A percentile compares a stretch with the other conserved stretches of the same genome.
Conservation (phyloP, 1,284 basidiomycete species). For the Cryptococcus sp. region DNA sequence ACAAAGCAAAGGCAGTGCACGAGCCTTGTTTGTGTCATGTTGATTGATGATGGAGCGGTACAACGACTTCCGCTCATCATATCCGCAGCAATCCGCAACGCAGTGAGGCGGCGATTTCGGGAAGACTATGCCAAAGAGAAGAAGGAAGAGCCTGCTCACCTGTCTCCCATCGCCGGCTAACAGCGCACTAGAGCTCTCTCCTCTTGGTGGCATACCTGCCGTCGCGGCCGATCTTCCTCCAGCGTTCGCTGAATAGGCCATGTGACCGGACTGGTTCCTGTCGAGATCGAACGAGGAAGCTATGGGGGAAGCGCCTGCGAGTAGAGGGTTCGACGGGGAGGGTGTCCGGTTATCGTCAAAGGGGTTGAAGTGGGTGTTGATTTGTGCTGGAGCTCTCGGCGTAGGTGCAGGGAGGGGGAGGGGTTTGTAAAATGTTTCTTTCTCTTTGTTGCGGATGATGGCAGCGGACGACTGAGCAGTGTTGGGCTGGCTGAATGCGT, state of each 20-base stretch:
- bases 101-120: no score
- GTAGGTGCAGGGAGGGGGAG: background rate
- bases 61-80: no score
- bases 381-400: background rate
- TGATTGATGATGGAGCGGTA: background rate
- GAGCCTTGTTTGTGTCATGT: background rate
- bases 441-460: background rate
- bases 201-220: conserved; percentile 11
- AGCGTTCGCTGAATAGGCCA: background rate
- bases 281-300: background rate
- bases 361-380: background rate
- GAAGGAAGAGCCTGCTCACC: background rate
- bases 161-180: background rate
- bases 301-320: background rate
- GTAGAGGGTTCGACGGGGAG: background rate
- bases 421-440: conserved; percentile 1
- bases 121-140: no score
- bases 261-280: background rate
- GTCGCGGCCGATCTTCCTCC: conserved; percentile 4
- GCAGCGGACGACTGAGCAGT: conserved; percentile 1
- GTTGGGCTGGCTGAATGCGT: conserved; percentile 3
- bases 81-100: no score
- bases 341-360: background rate
- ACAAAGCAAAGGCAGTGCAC: background rate
- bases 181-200: conserved; percentile 15